phyloP scores from a whole-genome alignment of 139 green algal species.

The Chlorella ohadii region DNA sequence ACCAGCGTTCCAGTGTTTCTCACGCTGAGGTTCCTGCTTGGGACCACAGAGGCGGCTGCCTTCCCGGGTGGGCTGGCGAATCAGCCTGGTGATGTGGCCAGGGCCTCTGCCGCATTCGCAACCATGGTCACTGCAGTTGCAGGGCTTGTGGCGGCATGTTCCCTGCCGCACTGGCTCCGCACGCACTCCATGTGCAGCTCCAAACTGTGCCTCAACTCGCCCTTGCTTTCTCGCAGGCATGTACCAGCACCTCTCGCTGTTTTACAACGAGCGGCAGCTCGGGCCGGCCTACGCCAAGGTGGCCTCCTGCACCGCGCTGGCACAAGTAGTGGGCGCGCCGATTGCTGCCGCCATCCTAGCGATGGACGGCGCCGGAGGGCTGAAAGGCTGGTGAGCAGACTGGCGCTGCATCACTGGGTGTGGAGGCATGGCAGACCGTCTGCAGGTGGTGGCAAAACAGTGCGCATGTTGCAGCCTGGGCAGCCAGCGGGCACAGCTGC shows the following conservation, averaged over 20 bases:
- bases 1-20: conserved; percentile 58
- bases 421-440: too few species aligned
- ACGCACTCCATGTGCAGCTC: too few species aligned
- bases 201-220: too few species aligned
- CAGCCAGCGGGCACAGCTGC: too few species aligned
- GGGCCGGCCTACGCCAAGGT: conserved; percentile 50
- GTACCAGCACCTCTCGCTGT: conserved; percentile 57
- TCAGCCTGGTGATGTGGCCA: too few species aligned
- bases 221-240: conserved; percentile 39
- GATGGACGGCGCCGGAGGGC: conserved; percentile 66
- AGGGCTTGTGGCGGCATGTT: too few species aligned
- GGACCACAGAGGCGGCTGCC: conserved; percentile 69
- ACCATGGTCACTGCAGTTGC: too few species aligned
- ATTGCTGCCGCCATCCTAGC: conserved; percentile 72
- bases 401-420: too few species aligned
- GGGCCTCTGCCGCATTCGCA: too few species aligned
- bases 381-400: conserved; percentile 66
- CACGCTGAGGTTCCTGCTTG: conserved; percentile 75
- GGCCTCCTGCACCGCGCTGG: conserved; percentile 47
- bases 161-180: too few species aligned
- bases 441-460: too few species aligned
- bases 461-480: too few species aligned
- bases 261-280: conserved; percentile 53
- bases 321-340: conserved; percentile 55
- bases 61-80: conserved; percentile 59